Evolutionary conservation across 345 rosid genomes (phyloP).

Genomic region (Linum tenue): DNA sequence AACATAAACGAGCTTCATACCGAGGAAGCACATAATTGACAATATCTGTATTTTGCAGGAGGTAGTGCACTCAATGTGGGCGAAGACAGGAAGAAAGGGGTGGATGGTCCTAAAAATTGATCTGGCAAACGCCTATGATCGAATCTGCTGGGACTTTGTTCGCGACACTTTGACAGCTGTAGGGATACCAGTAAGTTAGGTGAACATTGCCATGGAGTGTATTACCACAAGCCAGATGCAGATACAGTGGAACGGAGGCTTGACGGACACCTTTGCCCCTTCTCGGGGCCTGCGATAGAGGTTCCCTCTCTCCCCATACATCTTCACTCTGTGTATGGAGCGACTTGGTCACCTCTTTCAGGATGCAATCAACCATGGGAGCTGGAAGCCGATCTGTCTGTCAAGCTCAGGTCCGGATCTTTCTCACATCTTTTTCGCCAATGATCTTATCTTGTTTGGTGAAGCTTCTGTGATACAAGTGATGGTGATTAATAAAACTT

Average conservation of each 20-base stretch:
- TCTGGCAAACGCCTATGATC: background rate
- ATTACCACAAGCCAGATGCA: background rate
- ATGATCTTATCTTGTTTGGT: background rate
- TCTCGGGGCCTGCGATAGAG: background rate
- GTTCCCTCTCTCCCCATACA: background rate
- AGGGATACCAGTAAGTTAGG: background rate
- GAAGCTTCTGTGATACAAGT: background rate
- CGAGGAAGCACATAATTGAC: background rate
- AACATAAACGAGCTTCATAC: background rate
- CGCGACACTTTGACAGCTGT: background rate
- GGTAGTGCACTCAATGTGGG: too few relatives aligned
- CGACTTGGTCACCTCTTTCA: background rate
- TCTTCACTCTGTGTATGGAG: too few relatives aligned
- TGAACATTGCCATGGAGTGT: background rate
- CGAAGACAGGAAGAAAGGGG: background rate
- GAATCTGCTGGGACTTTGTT: too few relatives aligned
- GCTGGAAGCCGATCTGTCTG: background rate
- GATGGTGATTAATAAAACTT: background rate
- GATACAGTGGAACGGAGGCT: background rate
- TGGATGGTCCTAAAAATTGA: background rate
- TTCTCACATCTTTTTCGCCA: background rate
- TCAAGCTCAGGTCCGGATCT: background rate
- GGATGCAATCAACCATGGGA: background rate
- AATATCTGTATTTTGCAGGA: background rate
- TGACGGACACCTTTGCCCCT: background rate